Evolutionary conservation across 805 yeast genomes (phyloP).

Genomic region (Saturnispora serradocipensis): DNA sequence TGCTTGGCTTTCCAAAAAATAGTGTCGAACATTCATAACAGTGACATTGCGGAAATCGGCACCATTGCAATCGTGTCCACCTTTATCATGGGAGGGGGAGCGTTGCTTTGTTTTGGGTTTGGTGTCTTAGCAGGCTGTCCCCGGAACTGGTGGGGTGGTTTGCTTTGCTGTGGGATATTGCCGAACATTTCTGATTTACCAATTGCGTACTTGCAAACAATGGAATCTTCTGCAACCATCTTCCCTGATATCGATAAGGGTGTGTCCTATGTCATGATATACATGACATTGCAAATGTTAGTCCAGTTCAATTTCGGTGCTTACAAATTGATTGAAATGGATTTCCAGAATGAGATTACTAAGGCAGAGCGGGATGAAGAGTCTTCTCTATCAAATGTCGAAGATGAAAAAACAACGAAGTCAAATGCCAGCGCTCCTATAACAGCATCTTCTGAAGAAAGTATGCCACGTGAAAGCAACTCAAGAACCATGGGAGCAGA

Average conservation of each 20-base stretch:
- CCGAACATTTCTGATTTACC: conserved; percentile 81
- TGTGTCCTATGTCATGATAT: conserved; percentile 78
- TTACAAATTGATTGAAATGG: conserved; percentile 58
- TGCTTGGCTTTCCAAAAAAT: conserved; percentile 68
- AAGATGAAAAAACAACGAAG: neutral
- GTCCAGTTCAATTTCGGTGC: conserved; percentile 70
- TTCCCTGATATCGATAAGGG: conserved; percentile 63
- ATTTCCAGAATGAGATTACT: conserved; percentile 36
- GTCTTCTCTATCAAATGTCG: neutral
- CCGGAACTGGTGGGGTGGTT: conserved; percentile 66
- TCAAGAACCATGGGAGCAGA: neutral
- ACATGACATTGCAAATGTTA: conserved; percentile 57
- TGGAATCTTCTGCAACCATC: conserved; percentile 47
- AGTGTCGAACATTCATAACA: conserved; percentile 53
- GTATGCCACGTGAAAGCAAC: neutral
- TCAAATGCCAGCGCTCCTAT: neutral
- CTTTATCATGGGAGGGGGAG: conserved; percentile 30
- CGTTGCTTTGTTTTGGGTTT: conserved; percentile 16
- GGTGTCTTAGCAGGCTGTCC: conserved; percentile 54
- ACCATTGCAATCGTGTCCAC: conserved; percentile 43
- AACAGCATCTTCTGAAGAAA: neutral
- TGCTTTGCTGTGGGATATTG: conserved; percentile 56
- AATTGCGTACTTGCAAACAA: conserved; percentile 70
- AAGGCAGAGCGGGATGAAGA: neutral
- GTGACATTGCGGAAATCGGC: conserved; percentile 64